These are phyloP conservation scores for Melaleuca alternifolia DNA, from an alignment of 345 rosid species.

Conservation along the genomic window DNA sequence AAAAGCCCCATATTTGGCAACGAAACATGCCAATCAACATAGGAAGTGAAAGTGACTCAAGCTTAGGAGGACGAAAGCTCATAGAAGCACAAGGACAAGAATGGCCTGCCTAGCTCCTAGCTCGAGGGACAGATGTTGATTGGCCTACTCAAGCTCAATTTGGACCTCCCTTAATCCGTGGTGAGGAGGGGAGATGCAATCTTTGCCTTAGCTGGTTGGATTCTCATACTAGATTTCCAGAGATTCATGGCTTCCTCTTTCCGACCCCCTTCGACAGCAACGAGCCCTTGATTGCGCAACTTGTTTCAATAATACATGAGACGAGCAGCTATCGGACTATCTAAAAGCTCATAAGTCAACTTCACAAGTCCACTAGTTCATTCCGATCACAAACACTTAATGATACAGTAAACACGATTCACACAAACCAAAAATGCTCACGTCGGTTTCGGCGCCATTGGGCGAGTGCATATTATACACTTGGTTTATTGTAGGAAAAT, in stretches of 20 bases:
- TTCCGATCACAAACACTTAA: neutral
- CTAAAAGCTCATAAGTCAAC: neutral
- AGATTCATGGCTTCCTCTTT: neutral
- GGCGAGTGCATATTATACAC: neutral
- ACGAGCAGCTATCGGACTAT: neutral
- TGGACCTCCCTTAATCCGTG: neutral
- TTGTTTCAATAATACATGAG: neutral
- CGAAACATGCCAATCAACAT: neutral
- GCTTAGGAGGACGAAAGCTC: neutral
- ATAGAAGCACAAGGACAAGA: neutral
- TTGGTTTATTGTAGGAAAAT: neutral
- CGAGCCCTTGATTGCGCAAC: neutral
- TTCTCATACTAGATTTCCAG: neutral
- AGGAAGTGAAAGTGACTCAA: neutral
- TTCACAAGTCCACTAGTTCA: neutral
- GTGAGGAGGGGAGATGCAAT: neutral
- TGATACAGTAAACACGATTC: neutral
- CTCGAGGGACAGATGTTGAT: neutral
- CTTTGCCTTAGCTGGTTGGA: neutral
- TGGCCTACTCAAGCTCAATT: neutral
- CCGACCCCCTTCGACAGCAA: neutral
- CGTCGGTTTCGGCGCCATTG: neutral
- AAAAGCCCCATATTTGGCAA: neutral
- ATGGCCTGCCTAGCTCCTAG: neutral
- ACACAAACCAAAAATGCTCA: neutral